These are phyloP conservation scores for Aegilops sharonensis DNA, from an alignment of 176 grass and related monocot genomes.

Conservation along the genomic window DNA sequence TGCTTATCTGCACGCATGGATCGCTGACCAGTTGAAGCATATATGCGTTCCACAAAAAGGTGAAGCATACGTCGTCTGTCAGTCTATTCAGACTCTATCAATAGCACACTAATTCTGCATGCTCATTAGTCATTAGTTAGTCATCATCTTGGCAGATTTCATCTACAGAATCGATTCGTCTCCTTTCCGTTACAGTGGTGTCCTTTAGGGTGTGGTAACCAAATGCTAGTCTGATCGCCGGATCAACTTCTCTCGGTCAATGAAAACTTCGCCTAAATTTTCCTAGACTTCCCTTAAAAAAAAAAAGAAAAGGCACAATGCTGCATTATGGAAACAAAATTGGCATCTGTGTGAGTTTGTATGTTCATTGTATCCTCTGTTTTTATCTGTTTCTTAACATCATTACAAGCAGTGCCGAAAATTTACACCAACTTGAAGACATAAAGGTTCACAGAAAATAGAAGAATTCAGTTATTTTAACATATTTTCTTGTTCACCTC, in stretches of 20 bases:
- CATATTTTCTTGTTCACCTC: too few species aligned
- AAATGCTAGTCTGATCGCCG: not conserved
- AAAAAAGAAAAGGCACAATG: too few species aligned
- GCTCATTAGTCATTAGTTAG: not conserved
- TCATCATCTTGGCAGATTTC: not conserved
- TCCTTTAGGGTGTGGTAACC: not conserved
- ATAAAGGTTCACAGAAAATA: not conserved
- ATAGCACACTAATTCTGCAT: constrained; percentile 30
- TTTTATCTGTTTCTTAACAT: not conserved
- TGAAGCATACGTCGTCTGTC: not conserved
- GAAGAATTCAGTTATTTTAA: not conserved
- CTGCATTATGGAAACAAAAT: too few species aligned
- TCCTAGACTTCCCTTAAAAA: too few species aligned
- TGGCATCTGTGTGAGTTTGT: too few species aligned
- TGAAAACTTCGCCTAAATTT: not conserved
- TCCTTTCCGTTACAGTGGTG: not conserved
- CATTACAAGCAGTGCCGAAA: not conserved
- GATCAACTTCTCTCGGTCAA: not conserved
- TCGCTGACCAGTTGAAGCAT: constrained; percentile 19
- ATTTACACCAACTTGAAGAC: not conserved
- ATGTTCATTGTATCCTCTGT: too few species aligned
- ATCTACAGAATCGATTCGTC: constrained; percentile 1
- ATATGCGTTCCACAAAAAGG: not conserved
- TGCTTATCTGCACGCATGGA: constrained; percentile 7
- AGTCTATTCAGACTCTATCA: not conserved